These are phyloP conservation scores for Avena insularis DNA, from an alignment of 176 grass and related monocot species.

Conservation along the genomic window DNA sequence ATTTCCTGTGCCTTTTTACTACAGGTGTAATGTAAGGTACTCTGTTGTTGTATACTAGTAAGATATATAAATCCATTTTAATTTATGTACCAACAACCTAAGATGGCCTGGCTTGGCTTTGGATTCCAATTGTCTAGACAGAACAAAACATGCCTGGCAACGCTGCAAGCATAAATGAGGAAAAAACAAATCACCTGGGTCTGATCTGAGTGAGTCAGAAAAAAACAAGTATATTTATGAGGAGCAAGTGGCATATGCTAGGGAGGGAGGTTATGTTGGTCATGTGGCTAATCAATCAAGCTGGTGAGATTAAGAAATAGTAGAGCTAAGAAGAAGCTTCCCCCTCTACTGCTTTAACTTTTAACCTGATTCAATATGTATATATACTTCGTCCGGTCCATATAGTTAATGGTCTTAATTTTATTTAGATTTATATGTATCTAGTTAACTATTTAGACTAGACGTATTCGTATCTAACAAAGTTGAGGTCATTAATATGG, in stretches of 20 bases:
- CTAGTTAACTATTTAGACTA: no score
- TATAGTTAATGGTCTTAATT: no score
- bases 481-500: no score
- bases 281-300: not conserved
- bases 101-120: not conserved
- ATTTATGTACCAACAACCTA: not conserved
- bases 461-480: no score
- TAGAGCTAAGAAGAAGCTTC: slow-evolving; percentile 1
- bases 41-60: no score
- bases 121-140: not conserved
- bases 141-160: not conserved
- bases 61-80: no score
- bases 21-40: no score
- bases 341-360: not conserved
- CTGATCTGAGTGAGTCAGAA: not conserved
- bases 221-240: not conserved
- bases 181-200: not conserved
- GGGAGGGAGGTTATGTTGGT: not conserved
- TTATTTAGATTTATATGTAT: no score
- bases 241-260: not conserved
- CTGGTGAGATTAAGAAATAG: not conserved
- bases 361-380: not conserved
- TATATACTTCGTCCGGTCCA: no score
- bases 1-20: no score
- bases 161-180: not conserved